Evolutionary conservation across 495 filamentous ascomycete genomes (phyloP).

Genomic region (Tuber umbilicatum): DNA sequence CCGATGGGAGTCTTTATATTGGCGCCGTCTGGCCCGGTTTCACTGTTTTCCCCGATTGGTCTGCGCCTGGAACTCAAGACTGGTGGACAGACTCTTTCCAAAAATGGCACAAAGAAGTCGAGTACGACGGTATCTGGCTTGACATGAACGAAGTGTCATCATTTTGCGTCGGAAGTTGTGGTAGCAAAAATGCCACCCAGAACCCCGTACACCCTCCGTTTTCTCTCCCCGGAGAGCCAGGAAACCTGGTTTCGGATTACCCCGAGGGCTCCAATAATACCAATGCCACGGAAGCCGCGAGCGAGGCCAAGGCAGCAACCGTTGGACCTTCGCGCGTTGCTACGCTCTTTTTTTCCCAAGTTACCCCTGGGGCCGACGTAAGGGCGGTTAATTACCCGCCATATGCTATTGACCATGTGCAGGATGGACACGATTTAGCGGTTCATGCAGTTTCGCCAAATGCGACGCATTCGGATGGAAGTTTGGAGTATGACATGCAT

Average conservation of each 20-base stretch:
- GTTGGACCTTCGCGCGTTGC: neutral
- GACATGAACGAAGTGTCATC: conserved; percentile 79
- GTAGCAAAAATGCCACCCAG: conserved; percentile 58
- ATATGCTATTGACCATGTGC: conserved; percentile 73
- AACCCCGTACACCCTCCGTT: conserved; percentile 68
- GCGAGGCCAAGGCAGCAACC: conserved; percentile 33
- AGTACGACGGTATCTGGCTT: conserved; percentile 83
- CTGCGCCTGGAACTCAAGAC: conserved; percentile 54
- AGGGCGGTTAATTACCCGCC: conserved; percentile 55
- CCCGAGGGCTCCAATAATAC: conserved; percentile 67
- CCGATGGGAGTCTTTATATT: conserved; percentile 61
- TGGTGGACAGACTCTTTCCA: conserved; percentile 70
- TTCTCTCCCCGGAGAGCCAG: conserved; percentile 57
- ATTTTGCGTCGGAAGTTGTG: conserved; percentile 76
- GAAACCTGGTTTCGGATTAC: conserved; percentile 56
- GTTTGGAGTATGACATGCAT: conserved; percentile 72
- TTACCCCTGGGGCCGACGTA: neutral
- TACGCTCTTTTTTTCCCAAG: neutral
- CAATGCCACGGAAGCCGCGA: conserved; percentile 62
- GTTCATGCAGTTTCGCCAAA: conserved; percentile 71
- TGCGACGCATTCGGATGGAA: conserved; percentile 67
- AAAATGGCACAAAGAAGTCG: conserved; percentile 60
- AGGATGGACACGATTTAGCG: conserved; percentile 58
- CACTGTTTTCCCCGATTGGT: conserved; percentile 65
- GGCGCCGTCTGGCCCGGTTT: conserved; percentile 83